Base-by-base conservation (phyloP, 192 early-diverging fungal species). In the Backusella morwellensis region DNA sequence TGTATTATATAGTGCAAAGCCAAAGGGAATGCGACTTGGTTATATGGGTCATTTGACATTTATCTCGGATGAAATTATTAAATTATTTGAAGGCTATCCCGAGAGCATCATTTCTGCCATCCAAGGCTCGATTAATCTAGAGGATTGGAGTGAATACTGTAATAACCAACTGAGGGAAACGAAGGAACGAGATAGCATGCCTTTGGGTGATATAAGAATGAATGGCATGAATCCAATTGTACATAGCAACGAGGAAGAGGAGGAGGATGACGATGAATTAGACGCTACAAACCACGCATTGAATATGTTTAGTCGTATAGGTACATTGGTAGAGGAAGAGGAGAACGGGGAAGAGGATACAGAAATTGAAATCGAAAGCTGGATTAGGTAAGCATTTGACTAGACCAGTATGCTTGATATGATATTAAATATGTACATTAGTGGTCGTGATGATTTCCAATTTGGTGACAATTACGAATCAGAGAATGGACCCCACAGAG, bases 1-100 rank as follows among this genome's bases (percentile, higher is more conserved):
- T 40, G 1, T 70, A 19, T 66, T 59, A 14, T 21, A 17, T 75
- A 95, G 92, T 35, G 90, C 90, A 38, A 84, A 94, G 78, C 93
- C 95, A 14, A 96, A 97, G 56, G 97, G 97, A 35, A 90, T 94
- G 21, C 90, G 97, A 40, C 87, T 97, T 36, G 98, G 97, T 19
- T 98, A 95, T 78, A 99, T 99, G 98, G 98, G 98, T 9, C 98
- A 99, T 78, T 86, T 98, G 78, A 98, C 96, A 1, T 96, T 95
- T 50, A 97, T 99, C 40, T 90, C 97, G 35, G 98, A 99, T 77
- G 98, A 98, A 80, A 93, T 96, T 1, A 91, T 93, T 50, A 95
- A 97, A 76, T 80, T 98, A 35, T 80, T 97, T 47, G 97, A 98
- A 72, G 90, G 93, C 12, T 86, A 78, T 52, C 81, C 77, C 38